A percentile compares a stretch with the other conserved stretches of the same genome.
These are phyloP conservation scores for Metschnikowia santaceciliae DNA, from an alignment of 805 yeast genomes.

Conservation along the genomic window DNA sequence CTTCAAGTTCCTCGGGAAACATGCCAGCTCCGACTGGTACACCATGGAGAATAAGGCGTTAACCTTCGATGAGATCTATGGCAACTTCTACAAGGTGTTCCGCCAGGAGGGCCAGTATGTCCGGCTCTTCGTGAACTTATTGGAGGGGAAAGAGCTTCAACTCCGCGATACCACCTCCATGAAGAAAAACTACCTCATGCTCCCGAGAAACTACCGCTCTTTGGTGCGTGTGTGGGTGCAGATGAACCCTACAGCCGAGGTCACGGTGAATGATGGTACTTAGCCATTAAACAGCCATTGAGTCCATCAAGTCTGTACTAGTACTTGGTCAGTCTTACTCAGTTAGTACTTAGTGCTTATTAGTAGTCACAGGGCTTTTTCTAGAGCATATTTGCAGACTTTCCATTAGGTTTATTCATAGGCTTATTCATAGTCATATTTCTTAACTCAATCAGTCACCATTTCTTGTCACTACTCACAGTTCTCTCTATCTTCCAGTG, in stretches of 20 bases:
- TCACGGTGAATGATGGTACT: background rate
- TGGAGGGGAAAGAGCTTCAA: constrained; percentile 13
- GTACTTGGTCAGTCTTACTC: no score
- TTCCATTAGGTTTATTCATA: no score
- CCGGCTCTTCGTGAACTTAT: constrained; percentile 13
- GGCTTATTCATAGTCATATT: no score
- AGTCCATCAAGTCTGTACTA: no score
- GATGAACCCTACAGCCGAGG: background rate
- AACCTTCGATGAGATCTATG: constrained; percentile 32
- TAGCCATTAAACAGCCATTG: background rate
- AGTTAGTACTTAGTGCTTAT: no score
- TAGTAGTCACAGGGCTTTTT: no score
- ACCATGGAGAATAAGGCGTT: constrained; percentile 35
- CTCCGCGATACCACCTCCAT: constrained; percentile 12
- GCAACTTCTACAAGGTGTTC: constrained; percentile 23
- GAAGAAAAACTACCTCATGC: constrained; percentile 18
- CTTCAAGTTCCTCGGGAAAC: constrained; percentile 22
- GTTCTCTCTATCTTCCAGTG: no score
- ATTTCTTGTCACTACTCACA: no score
- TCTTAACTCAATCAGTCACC: no score
- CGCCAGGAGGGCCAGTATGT: constrained; percentile 16
- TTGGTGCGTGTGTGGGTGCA: background rate
- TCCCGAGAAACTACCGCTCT: constrained; percentile 12
- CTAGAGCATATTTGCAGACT: no score
- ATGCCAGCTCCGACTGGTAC: constrained; percentile 23